Base-by-base conservation (phyloP, 192 early-diverging fungal species). In the Allomyces macrogynus region DNA sequence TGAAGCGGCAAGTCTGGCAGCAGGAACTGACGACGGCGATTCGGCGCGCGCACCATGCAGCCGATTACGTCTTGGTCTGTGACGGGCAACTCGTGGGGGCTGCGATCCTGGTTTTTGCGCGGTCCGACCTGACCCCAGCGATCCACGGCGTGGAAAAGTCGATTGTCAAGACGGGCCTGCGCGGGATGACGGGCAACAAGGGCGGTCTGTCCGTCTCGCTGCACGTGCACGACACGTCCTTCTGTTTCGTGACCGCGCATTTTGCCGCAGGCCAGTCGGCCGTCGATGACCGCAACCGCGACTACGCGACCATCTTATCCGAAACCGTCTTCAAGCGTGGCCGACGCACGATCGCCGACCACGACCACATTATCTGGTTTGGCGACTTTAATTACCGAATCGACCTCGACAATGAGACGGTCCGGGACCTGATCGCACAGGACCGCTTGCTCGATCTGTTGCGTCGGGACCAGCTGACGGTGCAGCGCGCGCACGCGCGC, bases 151-250 rank as follows among this genome's bases (percentile, higher is more conserved):
- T 65, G 1, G 16, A 43, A 43, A 62, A 18, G 66, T 23, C 57
- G 24, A 27, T 63, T 62, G 20, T 43, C n/a, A 64, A 86, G 80
- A 99, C 95, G 5, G 97, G 95, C 4, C 73, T 99, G 60, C 82
- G 82, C 22, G 97, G 97, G 8, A 92, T 97, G 81, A 86, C 92
- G 1, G 97, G 91, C 54, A 99, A 97, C 77, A 99, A 99, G 78
- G 95, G 95, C 40, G 93, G 88, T 1, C 89, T 99, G 4, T 93
- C 90, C 1, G 84, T 97, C 64, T 84, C 89, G 23, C 79, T 95
- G 72, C 79, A 86, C 67, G 85, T 87, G 63, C 75, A 87, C 67
- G 93, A 97, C 68, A 91, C 93, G 0, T 84, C 80, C 25, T 72
- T 97, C 32, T 93, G 88, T 65, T 85, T 99, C 70, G 82, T 99